Evolutionary conservation across 805 yeast genomes (phyloP).

Genomic region (Sugiyamaella qingdaonensis): DNA sequence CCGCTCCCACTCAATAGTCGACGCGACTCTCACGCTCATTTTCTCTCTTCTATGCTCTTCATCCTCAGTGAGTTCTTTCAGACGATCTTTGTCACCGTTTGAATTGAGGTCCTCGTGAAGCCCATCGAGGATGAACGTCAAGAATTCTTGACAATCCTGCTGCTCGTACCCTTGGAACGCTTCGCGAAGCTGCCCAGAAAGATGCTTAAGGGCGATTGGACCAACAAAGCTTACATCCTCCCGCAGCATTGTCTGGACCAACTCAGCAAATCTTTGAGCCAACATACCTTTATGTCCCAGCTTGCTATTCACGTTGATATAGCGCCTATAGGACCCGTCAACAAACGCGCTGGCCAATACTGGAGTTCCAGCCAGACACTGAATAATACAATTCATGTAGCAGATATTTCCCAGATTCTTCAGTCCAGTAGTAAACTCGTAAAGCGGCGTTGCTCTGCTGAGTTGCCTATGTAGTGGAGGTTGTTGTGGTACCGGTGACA

Average conservation of each 20-base stretch:
- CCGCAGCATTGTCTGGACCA: conserved; percentile 52
- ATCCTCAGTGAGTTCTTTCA: conserved; percentile 58
- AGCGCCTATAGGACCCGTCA: conserved; percentile 54
- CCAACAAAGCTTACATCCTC: conserved; percentile 47
- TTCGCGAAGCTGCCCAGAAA: conserved; percentile 61
- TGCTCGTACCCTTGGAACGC: conserved; percentile 67
- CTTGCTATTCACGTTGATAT: conserved; percentile 66
- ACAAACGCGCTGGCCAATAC: conserved; percentile 61
- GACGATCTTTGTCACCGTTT: conserved; percentile 51
- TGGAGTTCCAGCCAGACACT: conserved; percentile 73
- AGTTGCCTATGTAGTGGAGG: neutral
- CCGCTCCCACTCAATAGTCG: conserved; percentile 89
- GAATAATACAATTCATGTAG: conserved; percentile 88
- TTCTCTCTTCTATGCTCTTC: conserved; percentile 72
- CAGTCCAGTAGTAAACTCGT: conserved; percentile 61
- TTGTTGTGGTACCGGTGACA: neutral
- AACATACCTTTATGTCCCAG: conserved; percentile 79
- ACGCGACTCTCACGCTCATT: conserved; percentile 72
- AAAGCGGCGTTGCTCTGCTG: neutral
- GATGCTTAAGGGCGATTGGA: conserved; percentile 62
- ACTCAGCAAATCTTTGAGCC: conserved; percentile 61
- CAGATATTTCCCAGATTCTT: conserved; percentile 86
- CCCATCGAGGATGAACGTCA: conserved; percentile 68
- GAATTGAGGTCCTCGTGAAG: conserved; percentile 80
- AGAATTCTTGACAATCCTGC: conserved; percentile 82